Conservation (phyloP, 1,139 yeast genomes). For the Saccharomycopsis hybrid region DNA sequence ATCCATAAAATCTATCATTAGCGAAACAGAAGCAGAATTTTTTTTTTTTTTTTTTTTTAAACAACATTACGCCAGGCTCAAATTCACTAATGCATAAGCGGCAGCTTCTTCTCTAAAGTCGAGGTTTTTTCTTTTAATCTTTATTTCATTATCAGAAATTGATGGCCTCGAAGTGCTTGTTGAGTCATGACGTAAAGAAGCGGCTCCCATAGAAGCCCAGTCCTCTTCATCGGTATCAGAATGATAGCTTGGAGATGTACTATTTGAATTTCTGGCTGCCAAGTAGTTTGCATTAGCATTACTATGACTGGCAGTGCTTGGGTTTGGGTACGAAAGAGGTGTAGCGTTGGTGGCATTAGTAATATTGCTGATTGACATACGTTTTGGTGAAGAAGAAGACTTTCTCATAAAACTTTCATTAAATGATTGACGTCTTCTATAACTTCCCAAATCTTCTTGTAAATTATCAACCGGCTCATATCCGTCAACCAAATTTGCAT, state of each 20-base stretch:
- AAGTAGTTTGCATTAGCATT: background rate
- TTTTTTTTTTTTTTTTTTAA: no score
- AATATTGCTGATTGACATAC: constrained; percentile 14
- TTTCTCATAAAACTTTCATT: constrained; percentile 14
- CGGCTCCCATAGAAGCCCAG: constrained; percentile 88
- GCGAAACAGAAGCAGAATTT: no score
- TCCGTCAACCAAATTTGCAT: background rate
- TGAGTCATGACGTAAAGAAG: constrained; percentile 39
- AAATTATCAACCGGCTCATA: constrained; percentile 20
- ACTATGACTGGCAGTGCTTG: background rate
- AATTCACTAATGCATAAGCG: constrained; percentile 56
- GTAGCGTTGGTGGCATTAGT: constrained; percentile 12
- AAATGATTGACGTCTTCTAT: constrained; percentile 15
- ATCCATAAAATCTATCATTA: no score
- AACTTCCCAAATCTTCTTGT: constrained; percentile 9
- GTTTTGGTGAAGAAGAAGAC: constrained; percentile 4
- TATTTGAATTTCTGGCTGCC: constrained; percentile 1
- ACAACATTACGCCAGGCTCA: constrained; percentile 30
- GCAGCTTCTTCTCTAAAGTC: constrained; percentile 42
- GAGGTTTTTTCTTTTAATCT: constrained; percentile 25
- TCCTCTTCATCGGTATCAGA: constrained; percentile 88
- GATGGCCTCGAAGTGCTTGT: constrained; percentile 19
- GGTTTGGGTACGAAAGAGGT: background rate
- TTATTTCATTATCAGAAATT: constrained; percentile 20
- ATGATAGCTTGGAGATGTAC: constrained; percentile 21